Evolutionary conservation across 2,329 filamentous ascomycete genomes (phyloP), one percentile per base, ranked within the genome.

Genomic region (Penicillium capsulatum): DNA sequence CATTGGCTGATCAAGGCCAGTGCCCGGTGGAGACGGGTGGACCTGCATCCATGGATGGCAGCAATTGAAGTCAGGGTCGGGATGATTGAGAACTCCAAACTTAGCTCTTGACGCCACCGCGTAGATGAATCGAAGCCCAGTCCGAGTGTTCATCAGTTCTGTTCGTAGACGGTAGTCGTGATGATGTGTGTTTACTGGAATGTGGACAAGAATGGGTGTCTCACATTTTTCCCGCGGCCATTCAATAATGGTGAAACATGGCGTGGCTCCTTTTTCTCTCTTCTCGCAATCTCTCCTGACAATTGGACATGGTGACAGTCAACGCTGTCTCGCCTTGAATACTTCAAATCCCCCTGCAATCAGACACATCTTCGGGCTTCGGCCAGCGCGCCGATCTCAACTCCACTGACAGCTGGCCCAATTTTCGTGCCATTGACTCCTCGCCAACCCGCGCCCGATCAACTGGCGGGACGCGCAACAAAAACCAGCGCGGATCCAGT

Each of bases 161-260:
- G n/a, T n/a, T 14, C 10, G 29, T 17, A 20, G 3, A 31, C 10
- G 19, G 29, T 2, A 22, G 3, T 7, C 10, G 4, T 10, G 32
- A 32, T 32, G 40, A 38, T 26, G 24, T 13, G 26, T 20, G 22
- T 30, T 16, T 27, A 39, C 17, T 33, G 33, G 46, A 44, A 49
- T 50, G 44, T 9, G 34, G 19, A 26, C 28, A 34, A 28, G 38
- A 33, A 50, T 42, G 45, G 38, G 27, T 38, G 47, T 53, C 50
- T 54, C 51, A 53, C 51, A 54, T 54, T 54, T 31, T 48, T 47
- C n/a, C n/a, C n/a, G n/a, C 46, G 33, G 19, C 31, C 32, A 31
- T 38, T 14, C 40, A 49, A 51, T 45, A 36, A 42, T 44, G 40
- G 29, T 54, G 51, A 54, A 53, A 54, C 51, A 45, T 30, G 43